These are phyloP conservation scores for Mortierella claussenii DNA, from an alignment of 192 early-diverging fungal species.

Conservation along the genomic window DNA sequence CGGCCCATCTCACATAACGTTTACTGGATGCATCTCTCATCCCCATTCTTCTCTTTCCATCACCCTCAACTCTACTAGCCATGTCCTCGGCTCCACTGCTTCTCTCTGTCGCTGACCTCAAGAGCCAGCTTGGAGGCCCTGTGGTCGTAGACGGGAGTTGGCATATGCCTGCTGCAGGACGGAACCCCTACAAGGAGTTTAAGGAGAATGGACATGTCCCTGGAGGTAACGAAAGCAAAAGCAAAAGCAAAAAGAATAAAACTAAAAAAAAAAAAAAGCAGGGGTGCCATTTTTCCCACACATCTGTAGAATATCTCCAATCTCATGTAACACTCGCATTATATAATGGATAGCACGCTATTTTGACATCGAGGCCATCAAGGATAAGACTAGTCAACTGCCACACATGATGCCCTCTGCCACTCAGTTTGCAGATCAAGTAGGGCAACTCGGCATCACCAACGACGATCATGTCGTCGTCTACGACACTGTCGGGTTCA, in stretches of 20 bases:
- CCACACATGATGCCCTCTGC: slow-evolving; percentile 94
- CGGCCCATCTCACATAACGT: too few relatives aligned
- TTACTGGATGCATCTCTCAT: too few relatives aligned
- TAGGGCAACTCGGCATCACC: slow-evolving; percentile 81
- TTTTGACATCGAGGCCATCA: slow-evolving; percentile 91
- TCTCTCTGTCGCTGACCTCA: slow-evolving; percentile 34
- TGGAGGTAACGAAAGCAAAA: too few relatives aligned
- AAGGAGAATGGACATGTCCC: slow-evolving; percentile 61
- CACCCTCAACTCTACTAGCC: slow-evolving; percentile 9
- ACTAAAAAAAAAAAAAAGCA: too few relatives aligned
- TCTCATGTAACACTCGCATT: not conserved
- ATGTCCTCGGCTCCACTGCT: slow-evolving; percentile 42
- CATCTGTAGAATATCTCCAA: not conserved
- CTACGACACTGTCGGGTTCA: slow-evolving; percentile 86
- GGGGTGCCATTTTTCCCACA: too few relatives aligned
- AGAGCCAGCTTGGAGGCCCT: slow-evolving; percentile 65
- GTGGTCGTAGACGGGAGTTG: slow-evolving; percentile 92
- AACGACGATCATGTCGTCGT: slow-evolving; percentile 88
- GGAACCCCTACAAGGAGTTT: slow-evolving; percentile 79
- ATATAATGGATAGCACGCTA: slow-evolving; percentile 69
- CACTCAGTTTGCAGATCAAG: slow-evolving; percentile 75
- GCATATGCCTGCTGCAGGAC: slow-evolving; percentile 83
- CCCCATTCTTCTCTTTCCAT: not conserved
- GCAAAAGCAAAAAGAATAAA: too few relatives aligned
- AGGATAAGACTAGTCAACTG: slow-evolving; percentile 73